phyloP scores from a whole-genome alignment of 345 rosid genomes.

The Pseudoturritis turrita region DNA sequence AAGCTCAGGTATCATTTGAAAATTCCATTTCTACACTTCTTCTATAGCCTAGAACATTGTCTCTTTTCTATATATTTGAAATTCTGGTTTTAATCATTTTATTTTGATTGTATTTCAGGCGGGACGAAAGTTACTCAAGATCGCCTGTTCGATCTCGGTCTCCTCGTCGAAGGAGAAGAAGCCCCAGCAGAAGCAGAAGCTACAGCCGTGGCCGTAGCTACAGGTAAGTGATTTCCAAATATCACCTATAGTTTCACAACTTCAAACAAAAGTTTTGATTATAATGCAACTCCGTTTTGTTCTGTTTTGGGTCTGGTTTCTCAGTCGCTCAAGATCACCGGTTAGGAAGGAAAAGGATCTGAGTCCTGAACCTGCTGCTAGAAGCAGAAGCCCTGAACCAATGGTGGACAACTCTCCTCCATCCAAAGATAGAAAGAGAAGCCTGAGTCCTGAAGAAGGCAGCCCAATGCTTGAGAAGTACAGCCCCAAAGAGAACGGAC shows the following conservation, averaged over 20 bases:
- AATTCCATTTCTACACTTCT: neutral
- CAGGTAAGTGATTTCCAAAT: constrained; percentile 31
- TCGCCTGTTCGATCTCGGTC: constrained; percentile 49
- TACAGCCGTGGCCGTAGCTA: constrained; percentile 73
- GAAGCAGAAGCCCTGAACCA: constrained; percentile 37
- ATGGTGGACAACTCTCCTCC: constrained; percentile 30
- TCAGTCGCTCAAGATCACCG: constrained; percentile 71
- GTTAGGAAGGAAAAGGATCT: constrained; percentile 56
- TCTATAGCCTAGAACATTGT: neutral
- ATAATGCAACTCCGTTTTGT: neutral
- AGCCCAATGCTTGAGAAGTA: constrained; percentile 30
- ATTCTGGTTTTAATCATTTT: neutral
- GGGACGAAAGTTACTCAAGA: constrained; percentile 53
- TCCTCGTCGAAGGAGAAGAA: constrained; percentile 69
- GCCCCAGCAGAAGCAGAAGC: constrained; percentile 76
- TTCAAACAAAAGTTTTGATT: neutral
- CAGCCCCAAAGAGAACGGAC: constrained; percentile 29
- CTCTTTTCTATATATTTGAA: neutral
- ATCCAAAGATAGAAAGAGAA: constrained; percentile 51
- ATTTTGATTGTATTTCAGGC: constrained; percentile 23
- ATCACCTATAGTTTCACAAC: neutral
- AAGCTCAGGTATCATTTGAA: constrained; percentile 45
- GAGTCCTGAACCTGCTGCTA: constrained; percentile 41
- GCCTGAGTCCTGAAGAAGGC: constrained; percentile 46
- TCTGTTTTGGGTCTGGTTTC: neutral